Evolutionary conservation across 2,329 filamentous ascomycete species (phyloP).

Genomic region (Colletotrichum brevisporum): DNA sequence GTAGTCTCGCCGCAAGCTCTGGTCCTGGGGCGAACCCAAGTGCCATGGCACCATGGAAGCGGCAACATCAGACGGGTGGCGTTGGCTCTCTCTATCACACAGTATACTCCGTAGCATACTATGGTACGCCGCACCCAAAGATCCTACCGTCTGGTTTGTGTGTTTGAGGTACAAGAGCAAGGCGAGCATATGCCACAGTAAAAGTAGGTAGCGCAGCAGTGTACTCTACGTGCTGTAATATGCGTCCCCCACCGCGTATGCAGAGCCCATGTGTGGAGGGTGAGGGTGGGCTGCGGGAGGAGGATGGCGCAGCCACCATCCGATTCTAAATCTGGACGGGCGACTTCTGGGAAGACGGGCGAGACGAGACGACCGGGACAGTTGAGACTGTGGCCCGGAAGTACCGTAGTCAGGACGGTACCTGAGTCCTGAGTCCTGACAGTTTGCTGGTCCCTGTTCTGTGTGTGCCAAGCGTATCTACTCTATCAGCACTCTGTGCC

Average conservation of each 20-base stretch:
- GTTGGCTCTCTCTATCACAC: conserved; percentile 16
- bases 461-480: conserved; percentile 22
- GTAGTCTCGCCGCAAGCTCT: conserved; percentile 51
- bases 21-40: conserved; percentile 44
- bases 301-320: conserved; percentile 54
- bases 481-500: conserved; percentile 25
- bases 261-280: conserved; percentile 4
- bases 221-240: conserved; percentile 1
- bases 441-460: conserved; percentile 30
- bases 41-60: conserved; percentile 46
- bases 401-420: conserved; percentile 38
- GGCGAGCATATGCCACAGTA: no score
- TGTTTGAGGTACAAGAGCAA: conserved; percentile 6
- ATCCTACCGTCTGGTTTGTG: conserved; percentile 16
- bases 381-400: conserved; percentile 24
- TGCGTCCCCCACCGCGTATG: neutral
- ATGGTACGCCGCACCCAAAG: neutral
- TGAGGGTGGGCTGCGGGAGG: conserved; percentile 37
- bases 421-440: conserved; percentile 1
- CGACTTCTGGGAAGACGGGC: conserved; percentile 26
- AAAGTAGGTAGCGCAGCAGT: no score
- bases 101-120: conserved; percentile 1
- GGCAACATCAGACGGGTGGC: conserved; percentile 56
- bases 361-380: conserved; percentile 21
- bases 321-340: conserved; percentile 55